Evolutionary conservation across 805 yeast species (phyloP), one percentile per base, ranked within the genome.

Genomic region (Barnettozyma sp.): DNA sequence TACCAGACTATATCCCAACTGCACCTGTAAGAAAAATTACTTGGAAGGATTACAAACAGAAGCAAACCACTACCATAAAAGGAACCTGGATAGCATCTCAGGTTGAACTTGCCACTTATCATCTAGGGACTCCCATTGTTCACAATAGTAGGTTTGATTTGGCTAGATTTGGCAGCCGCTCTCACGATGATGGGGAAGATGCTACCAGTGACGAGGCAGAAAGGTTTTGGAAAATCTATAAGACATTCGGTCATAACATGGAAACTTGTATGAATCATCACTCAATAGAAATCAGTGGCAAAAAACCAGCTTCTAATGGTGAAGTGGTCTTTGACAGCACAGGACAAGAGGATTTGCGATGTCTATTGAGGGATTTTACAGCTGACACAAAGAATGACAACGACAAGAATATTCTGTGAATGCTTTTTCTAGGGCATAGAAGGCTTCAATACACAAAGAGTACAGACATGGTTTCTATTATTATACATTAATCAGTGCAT

Each of bases 101-200:
- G 39, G 67, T 74, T 22, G 81, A 75, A 49, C 68, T 76, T 36
- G 80, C 75, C 44, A 71, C 80, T 0, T 68, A 77, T 32, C 37
- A 41, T 11, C 14, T 46, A 25, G 45, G 47, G 1, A 46, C 42
- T 17, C 51, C 51, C 2, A 21, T 48, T 4, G 39, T 35, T 7
- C 34, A 31, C 12, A 34, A 42, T 5, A 44, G 39, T 11, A 45
- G 41, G 19, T 15, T 51, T 19, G 42, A 44, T 15, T 29, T 46
- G 37, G 48, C 45, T 3, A 28, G 40, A 4, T 45, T 38, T 37
- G 21, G 19, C 9, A 28, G 34, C 22, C 7, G 20, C 7, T 15
- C 10, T 30, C 12, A 18, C 15, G 25, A 23, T 15, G 35, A 30
- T 9, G 27, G 13, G 14, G 27, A 9, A 13, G 15, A 15, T 24